These are phyloP conservation scores for Pseudotsuga menziesii DNA, from an alignment of 75 land plant species.

Conservation along the genomic window DNA sequence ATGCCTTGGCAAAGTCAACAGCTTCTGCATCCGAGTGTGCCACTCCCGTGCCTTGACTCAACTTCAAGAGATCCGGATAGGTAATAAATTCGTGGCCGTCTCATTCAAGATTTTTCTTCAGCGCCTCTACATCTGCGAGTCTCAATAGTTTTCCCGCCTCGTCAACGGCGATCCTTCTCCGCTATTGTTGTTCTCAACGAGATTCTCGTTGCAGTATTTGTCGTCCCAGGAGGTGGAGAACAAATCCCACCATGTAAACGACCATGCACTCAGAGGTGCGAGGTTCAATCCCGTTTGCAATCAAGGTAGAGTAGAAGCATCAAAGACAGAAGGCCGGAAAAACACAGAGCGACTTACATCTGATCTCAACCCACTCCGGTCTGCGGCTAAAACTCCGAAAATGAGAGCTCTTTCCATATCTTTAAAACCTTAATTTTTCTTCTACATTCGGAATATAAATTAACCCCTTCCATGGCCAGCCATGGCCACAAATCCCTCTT, in stretches of 20 bases:
- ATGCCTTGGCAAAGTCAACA: slow-evolving; percentile 50
- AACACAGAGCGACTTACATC: not conserved
- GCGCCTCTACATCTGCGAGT: slow-evolving; percentile 59
- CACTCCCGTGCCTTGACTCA: slow-evolving; percentile 56
- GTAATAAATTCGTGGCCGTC: slow-evolving; percentile 44
- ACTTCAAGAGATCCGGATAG: slow-evolving; percentile 46
- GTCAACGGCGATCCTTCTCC: slow-evolving; percentile 18
- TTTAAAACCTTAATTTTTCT: not conserved
- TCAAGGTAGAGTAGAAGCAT: not conserved
- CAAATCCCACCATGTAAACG: not conserved
- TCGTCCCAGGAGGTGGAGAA: not conserved
- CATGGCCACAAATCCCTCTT: not conserved
- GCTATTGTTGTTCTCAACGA: not conserved
- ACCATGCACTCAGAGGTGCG: not conserved
- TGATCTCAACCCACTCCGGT: not conserved
- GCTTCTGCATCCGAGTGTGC: slow-evolving; percentile 61
- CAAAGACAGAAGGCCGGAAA: not conserved
- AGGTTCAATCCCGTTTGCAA: not conserved
- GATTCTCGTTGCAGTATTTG: not conserved
- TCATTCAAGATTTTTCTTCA: slow-evolving; percentile 51
- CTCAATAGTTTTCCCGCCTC: slow-evolving; percentile 68
- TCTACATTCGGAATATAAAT: not conserved
- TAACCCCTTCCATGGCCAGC: not conserved
- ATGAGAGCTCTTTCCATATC: not conserved
- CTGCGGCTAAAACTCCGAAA: slow-evolving; percentile 1